phyloP scores from a whole-genome alignment of 768 basidiomycete species.

The Podaxis pistillaris region DNA sequence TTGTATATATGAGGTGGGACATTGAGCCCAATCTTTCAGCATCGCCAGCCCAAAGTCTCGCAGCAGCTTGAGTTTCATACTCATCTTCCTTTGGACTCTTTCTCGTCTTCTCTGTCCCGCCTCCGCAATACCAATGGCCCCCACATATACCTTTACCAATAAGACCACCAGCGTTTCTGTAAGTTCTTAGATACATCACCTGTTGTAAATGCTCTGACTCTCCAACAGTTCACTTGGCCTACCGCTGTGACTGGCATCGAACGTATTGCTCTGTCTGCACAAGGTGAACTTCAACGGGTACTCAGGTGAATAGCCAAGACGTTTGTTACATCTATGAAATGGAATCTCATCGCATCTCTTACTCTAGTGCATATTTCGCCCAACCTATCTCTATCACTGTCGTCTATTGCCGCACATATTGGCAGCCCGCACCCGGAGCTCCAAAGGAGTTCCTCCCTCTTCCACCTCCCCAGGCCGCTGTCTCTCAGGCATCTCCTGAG shows the following conservation, averaged over 20 bases:
- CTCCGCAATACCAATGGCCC: slow-evolving; percentile 21
- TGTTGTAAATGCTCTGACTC: neutral
- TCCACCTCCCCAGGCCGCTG: slow-evolving; percentile 30
- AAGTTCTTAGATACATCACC: neutral
- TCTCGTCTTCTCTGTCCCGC: neutral
- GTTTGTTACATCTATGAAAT: neutral
- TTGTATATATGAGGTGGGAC: neutral
- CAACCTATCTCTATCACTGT: slow-evolving; percentile 57
- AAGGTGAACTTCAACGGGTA: slow-evolving; percentile 68
- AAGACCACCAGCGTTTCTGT: slow-evolving; percentile 40
- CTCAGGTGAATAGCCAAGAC: slow-evolving; percentile 45
- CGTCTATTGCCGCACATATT: slow-evolving; percentile 51
- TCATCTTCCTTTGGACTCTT: neutral
- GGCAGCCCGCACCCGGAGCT: slow-evolving; percentile 24
- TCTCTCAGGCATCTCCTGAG: slow-evolving; percentile 42
- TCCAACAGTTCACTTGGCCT: slow-evolving; percentile 51
- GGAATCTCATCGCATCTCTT: neutral
- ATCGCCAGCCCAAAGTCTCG: neutral
- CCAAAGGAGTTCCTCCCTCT: slow-evolving; percentile 29
- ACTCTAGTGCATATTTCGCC: slow-evolving; percentile 61
- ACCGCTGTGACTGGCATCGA: slow-evolving; percentile 56
- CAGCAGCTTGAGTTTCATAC: neutral
- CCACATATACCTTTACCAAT: slow-evolving; percentile 41
- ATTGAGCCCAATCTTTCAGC: neutral
- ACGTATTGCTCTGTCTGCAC: slow-evolving; percentile 65